phyloP scores from a whole-genome alignment of 257 asterid genomes.

The Penstemon davidsonii region DNA sequence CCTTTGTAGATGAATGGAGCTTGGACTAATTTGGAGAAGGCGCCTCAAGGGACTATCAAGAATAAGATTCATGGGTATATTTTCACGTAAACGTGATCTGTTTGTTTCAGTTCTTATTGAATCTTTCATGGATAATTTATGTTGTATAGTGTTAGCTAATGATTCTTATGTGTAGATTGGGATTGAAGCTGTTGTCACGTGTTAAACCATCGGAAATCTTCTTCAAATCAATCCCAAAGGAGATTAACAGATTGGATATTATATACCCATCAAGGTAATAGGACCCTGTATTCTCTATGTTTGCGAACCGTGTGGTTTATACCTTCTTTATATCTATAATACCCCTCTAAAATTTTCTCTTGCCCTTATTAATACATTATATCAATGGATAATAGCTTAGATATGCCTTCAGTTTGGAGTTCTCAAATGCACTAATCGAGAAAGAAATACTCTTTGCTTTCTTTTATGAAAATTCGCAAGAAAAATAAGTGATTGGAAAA shows the following conservation, averaged over 20 bases:
- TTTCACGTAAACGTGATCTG: conserved; percentile 12
- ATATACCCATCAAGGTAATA: conserved; percentile 76
- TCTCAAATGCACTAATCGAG: no score
- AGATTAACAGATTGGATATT: conserved; percentile 57
- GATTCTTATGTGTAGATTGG: conserved; percentile 53
- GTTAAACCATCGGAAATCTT: conserved; percentile 91
- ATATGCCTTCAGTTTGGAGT: no score
- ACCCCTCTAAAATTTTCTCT: not conserved
- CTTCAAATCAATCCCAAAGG: conserved; percentile 92
- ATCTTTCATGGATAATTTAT: not conserved
- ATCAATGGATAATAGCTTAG: no score
- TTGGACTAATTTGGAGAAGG: conserved; percentile 82
- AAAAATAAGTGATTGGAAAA: no score
- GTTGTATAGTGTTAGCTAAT: conserved; percentile 9
- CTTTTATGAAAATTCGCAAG: no score
- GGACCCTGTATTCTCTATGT: not conserved
- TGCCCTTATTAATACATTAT: no score
- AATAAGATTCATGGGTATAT: conserved; percentile 80
- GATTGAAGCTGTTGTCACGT: conserved; percentile 76
- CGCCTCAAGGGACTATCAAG: conserved; percentile 79
- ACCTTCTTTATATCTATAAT: not conserved
- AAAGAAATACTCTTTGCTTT: no score
- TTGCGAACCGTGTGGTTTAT: conserved; percentile 1
- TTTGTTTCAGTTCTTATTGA: conserved; percentile 7
- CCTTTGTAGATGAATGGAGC: conserved; percentile 76